Conservation (phyloP, 768 basidiomycete genomes). For the Boletus insuetus region DNA sequence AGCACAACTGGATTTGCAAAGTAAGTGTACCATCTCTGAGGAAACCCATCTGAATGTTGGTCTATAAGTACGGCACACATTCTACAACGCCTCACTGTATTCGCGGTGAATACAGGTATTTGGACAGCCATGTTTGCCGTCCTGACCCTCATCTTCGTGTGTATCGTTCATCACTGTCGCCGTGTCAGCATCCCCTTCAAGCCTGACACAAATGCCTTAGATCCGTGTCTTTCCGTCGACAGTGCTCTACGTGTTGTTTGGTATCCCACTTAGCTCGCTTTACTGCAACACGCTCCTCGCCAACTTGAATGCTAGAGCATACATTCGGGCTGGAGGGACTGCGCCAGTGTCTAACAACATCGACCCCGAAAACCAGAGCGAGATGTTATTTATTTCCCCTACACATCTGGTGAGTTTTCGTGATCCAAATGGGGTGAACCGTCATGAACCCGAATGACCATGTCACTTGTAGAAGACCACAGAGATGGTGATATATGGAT, state of each 20-base stretch:
- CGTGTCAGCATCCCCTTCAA: too few species aligned
- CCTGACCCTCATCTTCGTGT: conserved; percentile 1
- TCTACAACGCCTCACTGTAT: conserved; percentile 2
- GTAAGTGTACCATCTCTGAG: neutral
- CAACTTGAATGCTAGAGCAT: too few species aligned
- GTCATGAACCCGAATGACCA: too few species aligned
- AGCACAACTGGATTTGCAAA: neutral
- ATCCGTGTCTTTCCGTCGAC: neutral
- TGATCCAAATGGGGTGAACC: too few species aligned
- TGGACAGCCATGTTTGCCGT: conserved; percentile 45
- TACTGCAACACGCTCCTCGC: neutral
- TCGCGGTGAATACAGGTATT: conserved; percentile 32
- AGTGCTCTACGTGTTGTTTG: neutral
- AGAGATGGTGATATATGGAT: too few species aligned
- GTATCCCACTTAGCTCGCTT: conserved; percentile 5
- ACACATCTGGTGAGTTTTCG: too few species aligned
- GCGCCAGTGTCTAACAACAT: too few species aligned
- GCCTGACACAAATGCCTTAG: neutral
- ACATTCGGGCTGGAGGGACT: too few species aligned
- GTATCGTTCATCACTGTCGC: neutral
- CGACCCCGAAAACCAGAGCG: too few species aligned
- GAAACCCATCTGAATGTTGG: neutral
- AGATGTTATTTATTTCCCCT: too few species aligned
- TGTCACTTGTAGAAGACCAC: too few species aligned
- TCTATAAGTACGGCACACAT: neutral